Evolutionary conservation across 225 moss, liverwort and hornwort genomes (phyloP).

Genomic region (Marchantia paleacea): DNA sequence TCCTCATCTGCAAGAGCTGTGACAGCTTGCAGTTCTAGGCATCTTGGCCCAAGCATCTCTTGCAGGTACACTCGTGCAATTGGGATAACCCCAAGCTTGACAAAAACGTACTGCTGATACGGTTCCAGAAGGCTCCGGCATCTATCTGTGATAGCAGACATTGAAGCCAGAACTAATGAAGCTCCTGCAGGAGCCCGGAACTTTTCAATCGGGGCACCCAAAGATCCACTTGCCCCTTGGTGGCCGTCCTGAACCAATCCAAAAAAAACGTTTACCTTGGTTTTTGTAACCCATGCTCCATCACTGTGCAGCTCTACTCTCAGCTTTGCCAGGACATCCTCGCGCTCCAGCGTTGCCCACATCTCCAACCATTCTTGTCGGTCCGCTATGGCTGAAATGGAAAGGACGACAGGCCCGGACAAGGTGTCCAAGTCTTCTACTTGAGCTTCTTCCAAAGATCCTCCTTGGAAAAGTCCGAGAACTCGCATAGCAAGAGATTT

Average conservation of each 20-base stretch:
- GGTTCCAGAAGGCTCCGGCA: constrained; percentile 72
- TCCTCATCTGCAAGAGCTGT: constrained; percentile 61
- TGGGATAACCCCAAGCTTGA: constrained; percentile 57
- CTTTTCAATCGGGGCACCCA: constrained; percentile 34
- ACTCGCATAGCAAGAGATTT: constrained; percentile 61
- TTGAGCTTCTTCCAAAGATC: constrained; percentile 54
- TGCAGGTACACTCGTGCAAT: constrained; percentile 70
- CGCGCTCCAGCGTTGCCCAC: constrained; percentile 78
- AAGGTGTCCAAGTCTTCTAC: constrained; percentile 57
- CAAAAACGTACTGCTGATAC: constrained; percentile 66
- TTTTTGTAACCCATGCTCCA: constrained; percentile 63
- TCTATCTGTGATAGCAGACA: constrained; percentile 81
- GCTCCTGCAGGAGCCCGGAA: constrained; percentile 63
- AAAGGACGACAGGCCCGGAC: constrained; percentile 61
- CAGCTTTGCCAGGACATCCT: constrained; percentile 75
- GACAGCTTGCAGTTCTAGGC: constrained; percentile 61
- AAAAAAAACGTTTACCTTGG: constrained; percentile 16
- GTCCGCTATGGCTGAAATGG: constrained; percentile 68
- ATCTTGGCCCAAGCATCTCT: constrained; percentile 55
- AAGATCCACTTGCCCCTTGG: constrained; percentile 12
- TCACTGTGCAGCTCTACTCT: constrained; percentile 52
- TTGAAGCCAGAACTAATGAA: constrained; percentile 59
- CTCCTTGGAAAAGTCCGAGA: constrained; percentile 67
- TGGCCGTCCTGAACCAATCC: constrained; percentile 31
- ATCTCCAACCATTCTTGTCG: constrained; percentile 77